phyloP scores from a whole-genome alignment of 306 rosid species.

The Lithocarpus polystachyus region DNA sequence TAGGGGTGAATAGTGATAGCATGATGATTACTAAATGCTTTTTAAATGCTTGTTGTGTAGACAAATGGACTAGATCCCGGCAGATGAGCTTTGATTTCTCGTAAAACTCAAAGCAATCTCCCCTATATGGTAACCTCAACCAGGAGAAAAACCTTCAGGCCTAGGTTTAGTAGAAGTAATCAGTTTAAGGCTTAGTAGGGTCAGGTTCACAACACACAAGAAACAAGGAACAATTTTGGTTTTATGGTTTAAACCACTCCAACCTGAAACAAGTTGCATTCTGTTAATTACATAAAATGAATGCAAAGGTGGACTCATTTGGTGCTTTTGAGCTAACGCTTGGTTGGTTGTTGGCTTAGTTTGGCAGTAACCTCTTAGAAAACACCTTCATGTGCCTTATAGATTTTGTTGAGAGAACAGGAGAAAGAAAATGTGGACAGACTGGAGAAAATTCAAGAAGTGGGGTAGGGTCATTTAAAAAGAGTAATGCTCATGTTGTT shows the following conservation, averaged over 20 bases:
- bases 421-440: background rate
- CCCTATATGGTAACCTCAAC: background rate
- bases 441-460: background rate
- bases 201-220: background rate
- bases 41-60: background rate
- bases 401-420: background rate
- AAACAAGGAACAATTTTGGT: background rate
- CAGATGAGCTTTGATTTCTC: background rate
- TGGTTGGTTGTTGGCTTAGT: background rate
- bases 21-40: background rate
- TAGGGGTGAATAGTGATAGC: too few relatives aligned
- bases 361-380: background rate
- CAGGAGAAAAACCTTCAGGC: background rate
- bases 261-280: slow-evolving; percentile 4
- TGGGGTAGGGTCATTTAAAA: background rate
- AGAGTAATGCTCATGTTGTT: background rate
- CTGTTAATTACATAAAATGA: background rate
- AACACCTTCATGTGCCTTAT: background rate
- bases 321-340: background rate
- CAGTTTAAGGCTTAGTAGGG: background rate
- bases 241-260: background rate
- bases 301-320: background rate
- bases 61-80: background rate
- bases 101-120: background rate
- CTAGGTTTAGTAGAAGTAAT: background rate